Base-by-base conservation (phyloP, 805 yeast species). In the Spathaspora hagerdaliae region DNA sequence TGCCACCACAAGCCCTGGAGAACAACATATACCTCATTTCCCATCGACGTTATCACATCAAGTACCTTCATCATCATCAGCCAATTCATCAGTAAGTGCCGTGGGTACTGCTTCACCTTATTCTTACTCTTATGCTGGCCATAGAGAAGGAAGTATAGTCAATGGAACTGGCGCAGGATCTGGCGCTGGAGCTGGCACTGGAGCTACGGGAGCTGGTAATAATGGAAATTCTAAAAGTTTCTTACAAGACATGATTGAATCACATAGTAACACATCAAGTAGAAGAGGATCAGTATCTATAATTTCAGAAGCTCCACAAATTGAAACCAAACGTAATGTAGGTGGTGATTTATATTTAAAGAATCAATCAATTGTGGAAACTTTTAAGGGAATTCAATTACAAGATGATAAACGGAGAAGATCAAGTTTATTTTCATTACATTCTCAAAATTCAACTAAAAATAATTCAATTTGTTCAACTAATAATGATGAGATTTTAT, bases 251-350 rank as follows among this genome's bases (percentile, higher is more conserved):
- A 64, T 67, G 36, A 55, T 64, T 31, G 73, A 67, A 31, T 50
- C 64, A 8, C 59, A 56, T 24, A 31, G 43, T 61, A 6, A 31
- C 38, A 38, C 55, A 7, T 60, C 63, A 10, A 59, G 64, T 48
- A 55, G 65, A 36, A 55, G 69, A 24, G 64, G 67, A 5, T 53
- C 70, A 6, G 48, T 56, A 10, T 64, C 64, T 2, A 39, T 51
- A 31, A 29, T 46, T 12, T 37, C 49, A 1, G 74, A 69, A 48
- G 76, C 75, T 1, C 71, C 72, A 3, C 73, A 67, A 52, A 61
- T 72, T 29, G 77, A 72, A 51, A 72, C 77, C 2, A 71, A 70
- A 50, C 51, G 76, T 37, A 71, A 72, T 47, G 77, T 71, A 6
- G 75, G 67, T 2, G 77, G 77, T 10, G 75, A 72, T 47, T 56